Evolutionary conservation across 257 asterid species (phyloP), one percentile per base, ranked within the genome.

Genomic region (Nyctanthes arbortristis): DNA sequence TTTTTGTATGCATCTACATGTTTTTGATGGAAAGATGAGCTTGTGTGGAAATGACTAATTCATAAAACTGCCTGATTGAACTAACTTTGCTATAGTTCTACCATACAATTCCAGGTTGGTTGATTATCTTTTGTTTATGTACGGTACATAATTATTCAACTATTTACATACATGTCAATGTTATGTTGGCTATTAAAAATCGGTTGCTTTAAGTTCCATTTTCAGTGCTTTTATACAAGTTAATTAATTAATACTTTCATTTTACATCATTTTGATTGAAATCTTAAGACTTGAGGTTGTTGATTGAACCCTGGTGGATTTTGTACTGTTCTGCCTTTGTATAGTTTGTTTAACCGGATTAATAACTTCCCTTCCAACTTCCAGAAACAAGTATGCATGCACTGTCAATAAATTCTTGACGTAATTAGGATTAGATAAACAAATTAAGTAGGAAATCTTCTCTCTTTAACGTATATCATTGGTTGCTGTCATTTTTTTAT

Each of bases 401-500:
- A 20, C 13, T 22, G 22, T 49, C 58, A 12, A 22, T 22, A 49
- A 49, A 49, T 8, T 49, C 52, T 49, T 13, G 7, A 18, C 11
- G 9, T 9, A 45, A 1, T 45, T 11, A 55, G 54, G 55, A n/a
- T 77, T 14, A 34, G 55, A 31, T 12, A 49, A 69, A 34, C 67
- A 63, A 7, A 58, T 39, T 14, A 31, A 20, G n/a, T 33, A 18
- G 63, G 28, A 49, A 47, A 27, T 30, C 31, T 29, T 31, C 18
- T 71, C n/a, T 47, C 69, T 47, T 49, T 18, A 49, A 39, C 13
- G 36, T 59, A 18, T n/a, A 61, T 9, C 22, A 18, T 7, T 4
- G 2, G 43, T 43, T 57, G 45, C 35, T n/a, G n/a, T n/a, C n/a
- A n/a, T n/a, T 35, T 61, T 8, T 71, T 37, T n/a, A 27, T 71